Evolutionary conservation across 1,284 basidiomycete genomes (phyloP).

Genomic region (Ceratobasidium sp.): DNA sequence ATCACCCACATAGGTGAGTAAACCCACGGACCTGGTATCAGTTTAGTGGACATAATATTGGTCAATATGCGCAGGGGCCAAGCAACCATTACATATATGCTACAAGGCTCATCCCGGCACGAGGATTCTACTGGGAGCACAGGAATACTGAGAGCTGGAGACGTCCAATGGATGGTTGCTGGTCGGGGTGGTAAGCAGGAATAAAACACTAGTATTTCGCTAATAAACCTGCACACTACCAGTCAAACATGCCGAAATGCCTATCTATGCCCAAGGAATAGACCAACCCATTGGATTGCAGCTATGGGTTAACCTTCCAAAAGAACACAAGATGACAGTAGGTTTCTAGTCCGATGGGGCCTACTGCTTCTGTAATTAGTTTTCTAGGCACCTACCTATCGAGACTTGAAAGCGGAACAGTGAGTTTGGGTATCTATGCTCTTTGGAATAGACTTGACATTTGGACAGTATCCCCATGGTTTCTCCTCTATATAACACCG

Average conservation of each 20-base stretch:
- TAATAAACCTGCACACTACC: not conserved
- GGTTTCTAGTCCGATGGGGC: not conserved
- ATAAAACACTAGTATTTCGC: too few species aligned
- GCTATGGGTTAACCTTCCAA: constrained; percentile 24
- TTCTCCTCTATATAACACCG: not conserved
- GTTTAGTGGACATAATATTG: not conserved
- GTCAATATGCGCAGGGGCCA: not conserved
- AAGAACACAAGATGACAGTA: constrained; percentile 13
- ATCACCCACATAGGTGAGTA: constrained; percentile 18
- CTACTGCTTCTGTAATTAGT: not conserved
- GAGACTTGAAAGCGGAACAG: not conserved
- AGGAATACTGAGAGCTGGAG: constrained; percentile 5
- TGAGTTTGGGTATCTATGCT: not conserved
- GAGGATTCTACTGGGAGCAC: constrained; percentile 12
- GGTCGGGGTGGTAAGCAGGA: constrained; percentile 7
- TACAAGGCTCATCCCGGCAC: constrained; percentile 18
- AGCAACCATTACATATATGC: constrained; percentile 15
- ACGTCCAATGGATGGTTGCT: constrained; percentile 29
- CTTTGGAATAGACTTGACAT: not conserved
- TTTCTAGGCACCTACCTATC: not conserved
- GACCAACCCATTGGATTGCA: constrained; percentile 22
- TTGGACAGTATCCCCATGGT: constrained; percentile 5
- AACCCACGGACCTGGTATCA: not conserved
- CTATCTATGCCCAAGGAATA: not conserved
- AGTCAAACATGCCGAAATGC: constrained; percentile 22